phyloP scores from a whole-genome alignment of 1,139 yeast species.

The Kurtzmaniella quercitrusa region DNA sequence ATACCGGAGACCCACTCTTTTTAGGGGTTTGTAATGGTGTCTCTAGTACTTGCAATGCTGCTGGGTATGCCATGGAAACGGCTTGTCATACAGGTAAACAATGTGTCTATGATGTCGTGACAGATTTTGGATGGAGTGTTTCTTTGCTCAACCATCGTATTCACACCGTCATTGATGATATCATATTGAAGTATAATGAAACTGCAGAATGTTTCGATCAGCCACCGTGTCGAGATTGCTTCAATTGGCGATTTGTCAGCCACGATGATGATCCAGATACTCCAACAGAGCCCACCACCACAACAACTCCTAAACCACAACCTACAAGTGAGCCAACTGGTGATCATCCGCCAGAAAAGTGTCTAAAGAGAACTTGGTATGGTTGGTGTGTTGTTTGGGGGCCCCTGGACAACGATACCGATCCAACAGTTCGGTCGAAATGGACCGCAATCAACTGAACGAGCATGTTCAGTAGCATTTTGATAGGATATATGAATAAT shows the following conservation, averaged over 20 bases:
- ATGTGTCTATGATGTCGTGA: slow-evolving; percentile 87
- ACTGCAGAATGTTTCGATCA: slow-evolving; percentile 74
- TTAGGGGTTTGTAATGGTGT: slow-evolving; percentile 98
- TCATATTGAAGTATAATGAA: slow-evolving; percentile 65
- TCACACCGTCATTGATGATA: slow-evolving; percentile 84
- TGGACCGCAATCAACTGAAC: neutral
- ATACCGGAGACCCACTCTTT: slow-evolving; percentile 94
- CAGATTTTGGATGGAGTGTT: slow-evolving; percentile 89
- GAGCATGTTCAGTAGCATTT: neutral
- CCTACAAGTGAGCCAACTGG: slow-evolving; percentile 5
- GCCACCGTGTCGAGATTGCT: slow-evolving; percentile 85
- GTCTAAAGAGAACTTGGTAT: slow-evolving; percentile 43
- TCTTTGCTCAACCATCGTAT: slow-evolving; percentile 85
- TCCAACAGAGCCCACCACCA: slow-evolving; percentile 26
- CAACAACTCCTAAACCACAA: slow-evolving; percentile 2
- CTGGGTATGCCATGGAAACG: slow-evolving; percentile 97
- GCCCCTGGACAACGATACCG: slow-evolving; percentile 13
- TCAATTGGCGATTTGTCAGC: slow-evolving; percentile 79
- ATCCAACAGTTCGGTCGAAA: neutral
- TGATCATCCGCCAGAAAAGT: slow-evolving; percentile 22
- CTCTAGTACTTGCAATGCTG: slow-evolving; percentile 82
- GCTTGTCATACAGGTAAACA: slow-evolving; percentile 89
- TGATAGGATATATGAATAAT: neutral
- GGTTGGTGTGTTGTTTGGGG: slow-evolving; percentile 46
- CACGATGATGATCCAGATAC: slow-evolving; percentile 40